Evolutionary conservation across 495 filamentous ascomycete genomes (phyloP).

Genomic region (Aspergillus diversus): DNA sequence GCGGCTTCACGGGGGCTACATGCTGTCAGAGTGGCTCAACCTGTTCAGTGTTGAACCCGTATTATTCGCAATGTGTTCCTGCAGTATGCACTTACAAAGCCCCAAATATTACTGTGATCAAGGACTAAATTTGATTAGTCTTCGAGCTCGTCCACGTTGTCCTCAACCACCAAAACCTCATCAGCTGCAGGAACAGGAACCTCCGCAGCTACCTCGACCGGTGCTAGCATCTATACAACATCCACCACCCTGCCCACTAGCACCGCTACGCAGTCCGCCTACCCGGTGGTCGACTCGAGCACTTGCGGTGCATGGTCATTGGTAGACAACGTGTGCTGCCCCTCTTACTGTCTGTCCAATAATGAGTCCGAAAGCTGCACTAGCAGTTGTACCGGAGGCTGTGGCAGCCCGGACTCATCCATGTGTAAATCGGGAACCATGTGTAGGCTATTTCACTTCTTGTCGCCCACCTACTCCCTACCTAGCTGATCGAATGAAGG

Average conservation of each 20-base stretch:
- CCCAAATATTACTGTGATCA: too few relatives aligned
- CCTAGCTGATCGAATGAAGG: not conserved
- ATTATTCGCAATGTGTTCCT: not conserved
- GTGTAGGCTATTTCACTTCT: not conserved
- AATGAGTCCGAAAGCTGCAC: not conserved
- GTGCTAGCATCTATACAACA: not conserved
- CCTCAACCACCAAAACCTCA: not conserved
- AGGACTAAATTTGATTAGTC: not conserved
- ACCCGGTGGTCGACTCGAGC: not conserved
- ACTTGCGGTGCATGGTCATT: not conserved
- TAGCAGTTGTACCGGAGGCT: not conserved
- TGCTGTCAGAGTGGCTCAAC: not conserved
- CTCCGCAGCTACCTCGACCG: not conserved
- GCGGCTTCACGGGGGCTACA: not conserved
- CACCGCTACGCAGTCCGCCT: not conserved
- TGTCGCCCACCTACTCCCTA: not conserved
- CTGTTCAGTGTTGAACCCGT: not conserved
- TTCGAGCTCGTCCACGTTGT: not conserved
- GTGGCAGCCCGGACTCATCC: not conserved
- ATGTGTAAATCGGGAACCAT: conserved; percentile 1
- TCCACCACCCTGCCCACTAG: not conserved
- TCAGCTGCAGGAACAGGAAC: not conserved
- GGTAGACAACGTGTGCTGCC: not conserved
- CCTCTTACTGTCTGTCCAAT: not conserved
- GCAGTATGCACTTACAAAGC: not conserved